Base-by-base conservation (phyloP, 805 yeast genomes). In the Candida pseudoglaebosa region DNA sequence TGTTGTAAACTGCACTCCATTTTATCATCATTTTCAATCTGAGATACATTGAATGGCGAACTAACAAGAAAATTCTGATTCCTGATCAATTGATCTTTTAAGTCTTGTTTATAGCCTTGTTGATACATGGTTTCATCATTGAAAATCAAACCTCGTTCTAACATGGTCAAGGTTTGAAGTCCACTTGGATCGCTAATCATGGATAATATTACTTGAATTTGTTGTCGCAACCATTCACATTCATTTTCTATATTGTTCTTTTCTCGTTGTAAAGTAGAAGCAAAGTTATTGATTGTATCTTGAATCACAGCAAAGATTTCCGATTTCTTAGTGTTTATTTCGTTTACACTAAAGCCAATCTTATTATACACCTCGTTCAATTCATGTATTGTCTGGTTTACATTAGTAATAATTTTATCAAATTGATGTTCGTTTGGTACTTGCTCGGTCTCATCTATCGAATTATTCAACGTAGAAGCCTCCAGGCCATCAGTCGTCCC, bases 311-410 rank as follows among this genome's bases (percentile, higher is more conserved):
- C 66, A 46, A 78, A 78, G 10, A 79, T 70, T 32, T 66, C 64
- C 24, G 69, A 56, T 46, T 76, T 78, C 46, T 76, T 78, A 26
- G 56, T 57, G 10, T 70, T 51, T 2, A 76, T 71, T 40, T 78
- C 82, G 6, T 54, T 49, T n/a, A 65, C 53, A 1, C 80, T 66
- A 49, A 73, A 77, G 1, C 85, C 85, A 29, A 79, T 78, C 41
- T 67, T 71, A 34, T 62, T 61, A 51, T 77, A 77, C 7, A 77
- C 67, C 4, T 50, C 49, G 36, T 71, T 67, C n/a, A 78, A 53
- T 37, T 73, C 70, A 45, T 43, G 46, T 13, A 68, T 57, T 6
- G 72, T 61, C n/a, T 48, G 45, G 38, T 59, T 58, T n/a, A 68
- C 66, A 24, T 63, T 58, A 18, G 52, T 41, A 3, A 63, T 56